Conservation (phyloP, 257 asterid species). For the Nicotiana attenuata region DNA sequence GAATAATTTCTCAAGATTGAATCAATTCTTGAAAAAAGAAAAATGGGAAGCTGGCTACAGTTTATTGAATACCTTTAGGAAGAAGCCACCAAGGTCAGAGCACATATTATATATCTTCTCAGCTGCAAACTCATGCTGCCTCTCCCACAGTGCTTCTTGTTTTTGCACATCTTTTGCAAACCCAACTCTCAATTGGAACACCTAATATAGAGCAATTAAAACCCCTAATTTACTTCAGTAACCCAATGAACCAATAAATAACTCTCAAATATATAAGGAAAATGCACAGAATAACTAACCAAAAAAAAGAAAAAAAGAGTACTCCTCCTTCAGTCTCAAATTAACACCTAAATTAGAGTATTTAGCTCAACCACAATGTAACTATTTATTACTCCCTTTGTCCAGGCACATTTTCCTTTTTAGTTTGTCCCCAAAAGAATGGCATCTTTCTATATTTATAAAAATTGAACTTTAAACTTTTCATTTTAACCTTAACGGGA, state of each 20-base stretch:
- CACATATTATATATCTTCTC: constrained; percentile 90
- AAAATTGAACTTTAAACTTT: too few species aligned
- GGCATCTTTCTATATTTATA: too few species aligned
- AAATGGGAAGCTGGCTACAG: neutral
- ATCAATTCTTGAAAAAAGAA: neutral
- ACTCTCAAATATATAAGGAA: neutral
- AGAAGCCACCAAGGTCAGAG: constrained; percentile 91
- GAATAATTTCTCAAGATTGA: neutral
- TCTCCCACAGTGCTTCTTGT: constrained; percentile 97
- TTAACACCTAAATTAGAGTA: neutral
- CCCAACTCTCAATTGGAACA: constrained; percentile 69
- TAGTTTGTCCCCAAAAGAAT: too few species aligned
- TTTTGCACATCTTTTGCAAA: constrained; percentile 68
- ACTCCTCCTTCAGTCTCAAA: neutral
- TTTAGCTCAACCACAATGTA: too few species aligned
- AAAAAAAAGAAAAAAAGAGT: too few species aligned
- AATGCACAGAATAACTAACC: neutral
- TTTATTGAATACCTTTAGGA: constrained; percentile 63
- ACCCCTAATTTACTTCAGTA: neutral
- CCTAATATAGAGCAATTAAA: constrained; percentile 32
- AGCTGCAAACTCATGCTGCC: constrained; percentile 89
- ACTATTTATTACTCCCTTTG: too few species aligned
- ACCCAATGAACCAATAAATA: neutral
- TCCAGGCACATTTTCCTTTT: too few species aligned
- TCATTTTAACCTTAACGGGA: too few species aligned